phyloP scores from a whole-genome alignment of 768 basidiomycete genomes.

The Podaxis rugospora region DNA sequence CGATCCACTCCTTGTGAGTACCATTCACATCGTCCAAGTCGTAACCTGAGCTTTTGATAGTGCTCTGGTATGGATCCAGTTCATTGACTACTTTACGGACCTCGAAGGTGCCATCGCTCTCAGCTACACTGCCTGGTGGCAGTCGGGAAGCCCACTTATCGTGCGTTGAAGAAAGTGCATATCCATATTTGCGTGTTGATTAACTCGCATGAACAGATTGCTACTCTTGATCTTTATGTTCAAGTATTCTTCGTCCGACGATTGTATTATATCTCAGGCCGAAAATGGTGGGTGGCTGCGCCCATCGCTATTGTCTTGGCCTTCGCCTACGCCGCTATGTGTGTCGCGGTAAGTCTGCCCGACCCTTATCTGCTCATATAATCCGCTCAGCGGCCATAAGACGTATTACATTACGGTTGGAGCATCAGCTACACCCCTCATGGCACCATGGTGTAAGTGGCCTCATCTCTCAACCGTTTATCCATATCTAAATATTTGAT shows the following conservation, averaged over 20 bases:
- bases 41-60: slow-evolving; percentile 13
- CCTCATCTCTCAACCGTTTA: not conserved
- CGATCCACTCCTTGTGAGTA: slow-evolving; percentile 28
- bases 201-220: slow-evolving; percentile 18
- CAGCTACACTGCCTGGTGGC: slow-evolving; percentile 30
- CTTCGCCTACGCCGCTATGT: slow-evolving; percentile 25
- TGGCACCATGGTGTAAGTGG: slow-evolving; percentile 27
- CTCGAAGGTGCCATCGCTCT: slow-evolving; percentile 25
- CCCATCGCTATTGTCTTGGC: slow-evolving; percentile 20
- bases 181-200: not conserved
- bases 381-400: slow-evolving; percentile 9
- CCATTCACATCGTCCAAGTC: not conserved
- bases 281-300: slow-evolving; percentile 18
- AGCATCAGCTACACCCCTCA: slow-evolving; percentile 10
- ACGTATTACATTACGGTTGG: slow-evolving; percentile 25
- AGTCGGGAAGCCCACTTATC: slow-evolving; percentile 25
- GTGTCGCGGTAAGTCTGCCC: slow-evolving; percentile 21
- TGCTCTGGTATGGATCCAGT: slow-evolving; percentile 26
- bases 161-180: slow-evolving; percentile 12
- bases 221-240: slow-evolving; percentile 27
- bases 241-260: slow-evolving; percentile 29
- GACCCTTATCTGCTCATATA: not conserved
- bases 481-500: not conserved
- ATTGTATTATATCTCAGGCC: slow-evolving; percentile 24
- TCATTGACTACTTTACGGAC: slow-evolving; percentile 25